phyloP scores from a whole-genome alignment of 2,329 filamentous ascomycete species.

The Colletotrichum liaoningense region DNA sequence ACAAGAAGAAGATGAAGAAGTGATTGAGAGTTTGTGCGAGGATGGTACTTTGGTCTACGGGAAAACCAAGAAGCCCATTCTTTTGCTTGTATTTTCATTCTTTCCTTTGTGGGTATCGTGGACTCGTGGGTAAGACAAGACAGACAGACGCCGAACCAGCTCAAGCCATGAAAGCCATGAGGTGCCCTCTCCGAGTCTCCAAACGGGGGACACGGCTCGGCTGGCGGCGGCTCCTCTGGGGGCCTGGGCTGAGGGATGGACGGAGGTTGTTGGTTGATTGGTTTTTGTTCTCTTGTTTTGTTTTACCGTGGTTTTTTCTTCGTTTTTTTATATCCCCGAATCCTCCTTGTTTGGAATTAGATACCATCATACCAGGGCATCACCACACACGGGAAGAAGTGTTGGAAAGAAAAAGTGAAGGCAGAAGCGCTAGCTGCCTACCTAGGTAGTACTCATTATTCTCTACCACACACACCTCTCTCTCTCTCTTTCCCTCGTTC shows the following conservation, averaged over 20 bases:
- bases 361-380: neutral
- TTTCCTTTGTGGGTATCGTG: neutral
- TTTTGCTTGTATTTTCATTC: neutral
- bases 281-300: neutral
- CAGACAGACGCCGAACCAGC: slow-evolving; percentile 17
- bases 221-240: slow-evolving; percentile 24
- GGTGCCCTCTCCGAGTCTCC: slow-evolving; percentile 11
- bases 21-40: too few relatives aligned
- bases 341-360: slow-evolving; percentile 14
- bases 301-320: neutral
- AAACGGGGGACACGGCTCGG: slow-evolving; percentile 11
- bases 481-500: neutral
- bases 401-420: neutral
- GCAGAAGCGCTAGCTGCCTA: slow-evolving; percentile 3
- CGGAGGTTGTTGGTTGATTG: neutral
- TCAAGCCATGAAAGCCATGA: slow-evolving; percentile 3
- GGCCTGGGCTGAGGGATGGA: neutral
- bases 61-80: neutral
- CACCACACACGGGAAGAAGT: neutral
- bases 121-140: slow-evolving; percentile 27
- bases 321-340: neutral
- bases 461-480: neutral
- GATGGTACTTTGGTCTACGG: neutral
- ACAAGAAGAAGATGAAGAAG: too few relatives aligned
- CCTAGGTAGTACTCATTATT: neutral